Conservation (phyloP, 2,329 filamentous ascomycete genomes). For the Amauroascus niger region DNA sequence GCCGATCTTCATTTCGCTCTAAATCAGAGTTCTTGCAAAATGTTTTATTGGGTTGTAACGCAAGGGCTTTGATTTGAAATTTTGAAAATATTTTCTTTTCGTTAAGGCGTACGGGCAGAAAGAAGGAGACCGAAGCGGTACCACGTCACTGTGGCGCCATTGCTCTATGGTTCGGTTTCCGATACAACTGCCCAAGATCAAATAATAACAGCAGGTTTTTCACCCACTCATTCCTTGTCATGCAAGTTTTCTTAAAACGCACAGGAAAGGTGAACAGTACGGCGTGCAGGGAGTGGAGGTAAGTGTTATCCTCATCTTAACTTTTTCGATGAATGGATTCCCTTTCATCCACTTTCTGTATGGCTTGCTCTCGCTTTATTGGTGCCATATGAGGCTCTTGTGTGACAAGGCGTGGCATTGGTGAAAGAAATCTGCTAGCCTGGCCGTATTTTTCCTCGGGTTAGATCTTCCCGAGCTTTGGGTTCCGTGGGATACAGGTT, state of each 20-base stretch:
- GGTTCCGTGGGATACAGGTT: constrained; percentile 17
- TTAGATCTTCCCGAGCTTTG: constrained; percentile 9
- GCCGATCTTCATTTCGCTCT: constrained; percentile 13
- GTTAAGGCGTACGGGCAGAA: constrained; percentile 34
- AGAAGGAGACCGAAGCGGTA: constrained; percentile 46
- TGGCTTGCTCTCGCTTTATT: neutral
- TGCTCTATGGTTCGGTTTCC: constrained; percentile 42
- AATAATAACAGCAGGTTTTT: constrained; percentile 18
- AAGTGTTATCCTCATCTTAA: constrained; percentile 7
- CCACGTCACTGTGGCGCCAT: neutral
- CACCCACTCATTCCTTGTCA: neutral
- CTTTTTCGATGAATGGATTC: constrained; percentile 3
- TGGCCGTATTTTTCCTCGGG: constrained; percentile 10
- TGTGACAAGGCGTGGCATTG: neutral
- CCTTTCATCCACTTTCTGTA: neutral
- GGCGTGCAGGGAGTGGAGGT: neutral
- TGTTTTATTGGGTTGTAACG: neutral
- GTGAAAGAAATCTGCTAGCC: neutral
- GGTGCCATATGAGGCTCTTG: neutral
- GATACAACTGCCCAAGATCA: constrained; percentile 52
- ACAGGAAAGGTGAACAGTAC: neutral
- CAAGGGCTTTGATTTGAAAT: neutral
- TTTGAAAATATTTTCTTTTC: neutral
- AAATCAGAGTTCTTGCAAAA: neutral
- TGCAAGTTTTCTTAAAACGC: neutral